A percentile compares a stretch with the other conserved stretches of the same genome.
Conservation (phyloP, 192 early-diverging fungal genomes). For the Paraglomus occultum region DNA sequence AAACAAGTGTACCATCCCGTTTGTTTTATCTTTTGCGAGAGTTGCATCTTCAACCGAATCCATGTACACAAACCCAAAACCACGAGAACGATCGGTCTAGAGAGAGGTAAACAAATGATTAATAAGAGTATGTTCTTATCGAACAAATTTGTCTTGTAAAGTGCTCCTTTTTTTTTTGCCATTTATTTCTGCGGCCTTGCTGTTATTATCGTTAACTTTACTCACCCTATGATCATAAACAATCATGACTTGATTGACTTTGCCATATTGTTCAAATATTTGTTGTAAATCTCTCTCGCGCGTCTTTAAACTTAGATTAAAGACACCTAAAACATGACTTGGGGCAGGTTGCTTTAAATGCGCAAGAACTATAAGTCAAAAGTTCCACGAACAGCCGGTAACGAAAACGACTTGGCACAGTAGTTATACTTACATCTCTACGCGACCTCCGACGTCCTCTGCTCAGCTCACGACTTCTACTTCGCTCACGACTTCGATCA, state of each 20-base stretch:
- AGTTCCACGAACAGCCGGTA: not conserved
- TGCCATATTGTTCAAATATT: slow-evolving; percentile 56
- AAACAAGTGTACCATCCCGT: slow-evolving; percentile 51
- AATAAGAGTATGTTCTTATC: not conserved
- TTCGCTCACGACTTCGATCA: slow-evolving; percentile 27
- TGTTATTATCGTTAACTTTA: slow-evolving; percentile 8
- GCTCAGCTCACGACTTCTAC: slow-evolving; percentile 20
- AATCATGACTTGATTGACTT: slow-evolving; percentile 55
- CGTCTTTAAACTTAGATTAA: slow-evolving; percentile 64
- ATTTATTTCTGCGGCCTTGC: no score
- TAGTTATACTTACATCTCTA: slow-evolving; percentile 17
- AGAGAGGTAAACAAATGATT: slow-evolving; percentile 7
- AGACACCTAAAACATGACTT: slow-evolving; percentile 66
- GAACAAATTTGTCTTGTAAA: no score
- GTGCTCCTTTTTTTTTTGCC: no score
- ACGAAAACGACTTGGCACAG: not conserved
- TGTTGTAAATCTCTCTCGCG: slow-evolving; percentile 57
- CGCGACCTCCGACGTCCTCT: slow-evolving; percentile 21
- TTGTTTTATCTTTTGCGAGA: slow-evolving; percentile 54
- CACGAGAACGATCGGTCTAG: slow-evolving; percentile 59
- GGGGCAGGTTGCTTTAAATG: slow-evolving; percentile 32
- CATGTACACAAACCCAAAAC: slow-evolving; percentile 71
- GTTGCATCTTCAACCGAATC: slow-evolving; percentile 46
- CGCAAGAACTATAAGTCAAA: not conserved
- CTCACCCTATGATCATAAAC: slow-evolving; percentile 59